Evolutionary conservation across 768 basidiomycete genomes (phyloP).

Genomic region (Hortiboletus flavorubellus): DNA sequence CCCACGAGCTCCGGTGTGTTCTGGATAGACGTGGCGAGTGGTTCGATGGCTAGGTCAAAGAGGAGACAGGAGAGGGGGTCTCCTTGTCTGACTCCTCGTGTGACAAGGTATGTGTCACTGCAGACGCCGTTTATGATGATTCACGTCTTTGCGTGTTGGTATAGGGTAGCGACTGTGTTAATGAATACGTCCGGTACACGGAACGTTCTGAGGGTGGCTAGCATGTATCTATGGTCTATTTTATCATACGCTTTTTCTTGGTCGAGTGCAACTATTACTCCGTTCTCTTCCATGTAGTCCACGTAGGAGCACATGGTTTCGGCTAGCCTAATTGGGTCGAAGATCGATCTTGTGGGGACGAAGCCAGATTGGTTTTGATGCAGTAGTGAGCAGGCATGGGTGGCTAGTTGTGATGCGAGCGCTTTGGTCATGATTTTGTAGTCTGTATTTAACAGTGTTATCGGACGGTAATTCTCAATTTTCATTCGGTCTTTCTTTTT

Average conservation of each 20-base stretch:
- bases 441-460: conserved; percentile 34
- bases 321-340: conserved; percentile 30
- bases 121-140: background rate
- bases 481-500: background rate
- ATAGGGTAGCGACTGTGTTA: background rate
- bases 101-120: too few relatives aligned
- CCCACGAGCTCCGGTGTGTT: conserved; percentile 9
- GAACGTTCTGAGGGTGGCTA: background rate
- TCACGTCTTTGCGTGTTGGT: background rate
- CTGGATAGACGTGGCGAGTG: conserved; percentile 1
- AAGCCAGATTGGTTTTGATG: conserved; percentile 39
- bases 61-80: conserved; percentile 33
- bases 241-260: conserved; percentile 40
- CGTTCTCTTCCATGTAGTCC: conserved; percentile 22
- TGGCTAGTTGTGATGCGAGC: conserved; percentile 18
- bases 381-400: conserved; percentile 9
- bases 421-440: conserved; percentile 33
- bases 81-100: too few relatives aligned
- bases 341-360: conserved; percentile 27
- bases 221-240: conserved; percentile 31
- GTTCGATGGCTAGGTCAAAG: conserved; percentile 32
- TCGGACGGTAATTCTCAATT: conserved; percentile 30
- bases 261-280: conserved; percentile 31
- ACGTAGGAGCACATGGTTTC: conserved; percentile 20
- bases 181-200: background rate